Evolutionary conservation across 23 red algal species (phyloP).

Genomic region (Agarophyton chilense): DNA sequence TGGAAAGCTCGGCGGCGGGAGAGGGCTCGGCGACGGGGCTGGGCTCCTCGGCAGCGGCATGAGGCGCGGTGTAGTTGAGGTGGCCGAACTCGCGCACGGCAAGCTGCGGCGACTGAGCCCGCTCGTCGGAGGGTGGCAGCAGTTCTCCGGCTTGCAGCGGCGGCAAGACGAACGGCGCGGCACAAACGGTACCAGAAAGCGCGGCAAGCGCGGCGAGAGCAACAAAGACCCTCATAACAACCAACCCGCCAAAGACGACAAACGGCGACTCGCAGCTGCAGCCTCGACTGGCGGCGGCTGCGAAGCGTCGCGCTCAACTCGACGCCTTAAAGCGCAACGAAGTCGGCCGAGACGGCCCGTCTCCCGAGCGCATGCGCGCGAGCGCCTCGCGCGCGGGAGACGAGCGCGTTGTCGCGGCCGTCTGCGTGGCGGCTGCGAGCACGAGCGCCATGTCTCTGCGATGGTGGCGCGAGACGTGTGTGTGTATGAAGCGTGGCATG

Average conservation of each 20-base stretch:
- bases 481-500: no score
- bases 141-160: background rate
- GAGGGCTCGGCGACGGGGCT: background rate
- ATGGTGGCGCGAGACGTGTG: background rate
- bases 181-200: background rate
- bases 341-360: background rate
- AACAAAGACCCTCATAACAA: background rate
- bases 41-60: background rate
- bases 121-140: no score
- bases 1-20: background rate
- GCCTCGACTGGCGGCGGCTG: no score
- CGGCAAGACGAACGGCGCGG: background rate
- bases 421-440: background rate
- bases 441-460: background rate
- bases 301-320: no score
- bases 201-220: background rate
- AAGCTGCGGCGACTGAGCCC: no score
- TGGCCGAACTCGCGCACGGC: background rate
- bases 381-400: background rate
- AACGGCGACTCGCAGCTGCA: no score
- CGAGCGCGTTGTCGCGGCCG: background rate
- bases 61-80: background rate
- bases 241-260: no score
- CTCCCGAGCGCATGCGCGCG: no score
- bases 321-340: no score